phyloP scores from a whole-genome alignment of 768 basidiomycete genomes.

The Russula sp. region DNA sequence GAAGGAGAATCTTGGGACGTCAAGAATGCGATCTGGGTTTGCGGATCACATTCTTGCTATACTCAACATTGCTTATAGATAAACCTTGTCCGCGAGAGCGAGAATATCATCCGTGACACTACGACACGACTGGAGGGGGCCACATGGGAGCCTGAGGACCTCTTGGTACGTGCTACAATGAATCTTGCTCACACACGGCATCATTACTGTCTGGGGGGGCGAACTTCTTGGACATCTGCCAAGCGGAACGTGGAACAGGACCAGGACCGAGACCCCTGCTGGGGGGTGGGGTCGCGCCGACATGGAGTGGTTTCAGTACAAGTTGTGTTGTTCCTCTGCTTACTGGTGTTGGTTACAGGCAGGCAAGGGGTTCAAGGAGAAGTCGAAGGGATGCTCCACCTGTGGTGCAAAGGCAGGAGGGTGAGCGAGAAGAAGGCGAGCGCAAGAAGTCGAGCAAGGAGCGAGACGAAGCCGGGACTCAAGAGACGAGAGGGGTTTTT shows the following conservation, averaged over 20 bases:
- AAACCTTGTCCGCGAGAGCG: conserved; percentile 55
- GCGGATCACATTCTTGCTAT: conserved; percentile 7
- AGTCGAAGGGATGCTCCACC: no score
- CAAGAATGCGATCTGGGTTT: conserved; percentile 57
- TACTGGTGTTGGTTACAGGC: no score
- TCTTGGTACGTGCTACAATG: conserved; percentile 51
- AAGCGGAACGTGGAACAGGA: conserved; percentile 31
- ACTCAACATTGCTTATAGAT: not conserved
- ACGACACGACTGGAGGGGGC: conserved; percentile 52
- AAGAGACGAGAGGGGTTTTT: no score
- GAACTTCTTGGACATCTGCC: no score
- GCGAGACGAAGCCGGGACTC: no score
- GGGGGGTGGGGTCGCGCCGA: no score
- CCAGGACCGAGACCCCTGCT: conserved; percentile 31
- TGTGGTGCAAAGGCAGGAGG: no score
- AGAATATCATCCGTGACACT: conserved; percentile 74
- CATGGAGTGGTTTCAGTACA: no score
- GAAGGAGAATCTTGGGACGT: conserved; percentile 66
- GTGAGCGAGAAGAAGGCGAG: no score
- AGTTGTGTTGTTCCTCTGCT: no score
- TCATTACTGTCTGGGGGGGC: conserved; percentile 16
- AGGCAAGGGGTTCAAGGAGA: no score
- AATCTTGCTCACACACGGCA: not conserved
- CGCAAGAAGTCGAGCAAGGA: no score
- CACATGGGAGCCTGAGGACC: conserved; percentile 52